These are phyloP conservation scores for Penicillium sp. DNA, from an alignment of 2,329 filamentous ascomycete genomes.

Conservation along the genomic window DNA sequence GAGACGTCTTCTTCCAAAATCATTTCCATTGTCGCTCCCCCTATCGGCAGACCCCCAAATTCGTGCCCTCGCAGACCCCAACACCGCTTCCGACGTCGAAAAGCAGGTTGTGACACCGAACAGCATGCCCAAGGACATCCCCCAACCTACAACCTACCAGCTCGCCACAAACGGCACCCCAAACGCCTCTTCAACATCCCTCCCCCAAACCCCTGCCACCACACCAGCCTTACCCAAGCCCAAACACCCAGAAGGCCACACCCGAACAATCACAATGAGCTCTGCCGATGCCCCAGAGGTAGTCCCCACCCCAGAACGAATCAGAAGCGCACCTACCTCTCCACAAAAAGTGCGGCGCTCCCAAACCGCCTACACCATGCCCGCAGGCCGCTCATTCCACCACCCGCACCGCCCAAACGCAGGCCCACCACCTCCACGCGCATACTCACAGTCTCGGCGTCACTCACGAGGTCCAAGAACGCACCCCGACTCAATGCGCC, in stretches of 20 bases:
- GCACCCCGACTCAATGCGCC: conserved; percentile 12
- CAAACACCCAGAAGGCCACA: conserved; percentile 9
- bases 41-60: conserved; percentile 41
- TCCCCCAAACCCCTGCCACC: conserved; percentile 3
- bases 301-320: conserved; percentile 9
- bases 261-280: conserved; percentile 32
- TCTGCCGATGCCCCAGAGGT: conserved; percentile 40
- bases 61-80: conserved; percentile 33
- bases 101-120: conserved; percentile 25
- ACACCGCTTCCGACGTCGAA: conserved; percentile 27
- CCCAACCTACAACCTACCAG: conserved; percentile 2
- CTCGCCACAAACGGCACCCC: background rate
- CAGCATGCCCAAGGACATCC: conserved; percentile 3
- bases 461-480: conserved; percentile 6
- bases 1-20: conserved; percentile 35
- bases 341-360: conserved; percentile 30
- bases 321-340: conserved; percentile 12
- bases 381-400: conserved; percentile 21
- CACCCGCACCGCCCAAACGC: conserved; percentile 30
- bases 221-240: background rate
- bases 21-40: conserved; percentile 29
- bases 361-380: conserved; percentile 18
- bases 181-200: background rate
- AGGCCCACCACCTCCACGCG: conserved; percentile 18
- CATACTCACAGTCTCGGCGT: conserved; percentile 18